Evolutionary conservation across 768 basidiomycete genomes (phyloP), one percentile per base, ranked within the genome.

Genomic region (Boletus rex-veris): DNA sequence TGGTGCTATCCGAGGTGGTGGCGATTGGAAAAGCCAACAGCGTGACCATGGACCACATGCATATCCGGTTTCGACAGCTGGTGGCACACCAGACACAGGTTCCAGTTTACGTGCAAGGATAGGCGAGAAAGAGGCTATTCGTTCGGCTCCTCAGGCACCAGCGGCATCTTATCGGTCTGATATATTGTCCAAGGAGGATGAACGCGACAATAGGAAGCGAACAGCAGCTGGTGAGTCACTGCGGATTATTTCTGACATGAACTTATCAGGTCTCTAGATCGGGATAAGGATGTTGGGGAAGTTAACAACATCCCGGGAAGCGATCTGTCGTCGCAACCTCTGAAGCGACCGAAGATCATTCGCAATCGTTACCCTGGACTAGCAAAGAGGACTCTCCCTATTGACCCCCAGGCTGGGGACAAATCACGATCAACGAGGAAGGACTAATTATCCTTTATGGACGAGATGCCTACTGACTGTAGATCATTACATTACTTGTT

Each of bases 131-230:
- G 84, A 86, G 57, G 60, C 68, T 24, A 63, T 73, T 37, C 73
- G 70, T 16, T 58, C 73, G 48, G 64, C 66, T 52, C 72, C 76
- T n/a, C 75, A 76, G 53, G 73, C 71, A 51, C 73, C 75, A 38
- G 64, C 70, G 18, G 68, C 67, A 39, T 64, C 76, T n/a, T 79
- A 79, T 55, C 78, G 80, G 46, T 65, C 61, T 19, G 81, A 82
- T 35, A 45, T 65, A 45, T 68, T 71, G 40, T 65, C 74, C 51
- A 77, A 77, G 57, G 85, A 88, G 10, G 86, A 89, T 16, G 85
- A 86, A 28, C 80, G 83, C 45, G 86, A 88, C 55, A 73, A 72
- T 39, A 75, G 86, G 64, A 92, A 92, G 72, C 80, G 89, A 51
- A 81, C 83, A 21, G 70, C 76, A 33, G 81, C 85, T 65, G 90